Base-by-base conservation (phyloP, 2,329 filamentous ascomycete species). In the Blastomyces parvus region DNA sequence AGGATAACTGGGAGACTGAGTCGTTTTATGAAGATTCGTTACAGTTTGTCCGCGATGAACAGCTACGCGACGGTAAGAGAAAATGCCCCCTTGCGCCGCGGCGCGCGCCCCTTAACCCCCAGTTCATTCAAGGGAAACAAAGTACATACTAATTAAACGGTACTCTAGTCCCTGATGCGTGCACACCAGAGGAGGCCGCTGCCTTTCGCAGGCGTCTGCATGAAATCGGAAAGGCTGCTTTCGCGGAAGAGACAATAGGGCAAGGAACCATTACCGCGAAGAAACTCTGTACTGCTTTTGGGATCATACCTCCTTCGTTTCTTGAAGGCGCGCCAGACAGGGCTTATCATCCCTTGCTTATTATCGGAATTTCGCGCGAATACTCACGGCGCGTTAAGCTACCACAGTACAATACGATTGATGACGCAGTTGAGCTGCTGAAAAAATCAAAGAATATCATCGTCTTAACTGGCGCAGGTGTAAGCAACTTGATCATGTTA, bases 401-500 rank as follows among this genome's bases (percentile, higher is more conserved):
- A 60, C 74, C 81, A 27, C 81, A 87, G 65, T 92, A 90, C 82
- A 96, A 96, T 78, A 87, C 88, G 0, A 82, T 97, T 61, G 89
- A 95, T 67, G 91, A 99, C 76, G 94, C 90, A 4, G 91, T 94
- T 9, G 78, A 82, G 17, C 80, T 99, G 60, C 82, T 99, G 53
- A 81, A 85, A 69, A 83, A 84, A 64, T 86, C 87, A 63, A 84
- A 84, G 68, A 96, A 96, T 74, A 92, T 99, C 74, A 85, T 99
- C 71, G 89, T 97, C 67, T 84, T 99, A 68, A 97, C 94, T 0
- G 94, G 94, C 60, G 94, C 94, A 22, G 94, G 94, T 68, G 79
- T 81, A 76, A 67, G 79, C 71, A 33, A 50, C 46, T 22, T 59
- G n/a, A 40, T 3, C 50, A 27, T 44, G 19, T 50, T 40, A 38